These are phyloP conservation scores for Globomyces sp. DNA, from an alignment of 371 early-diverging fungal genomes.

Conservation along the genomic window DNA sequence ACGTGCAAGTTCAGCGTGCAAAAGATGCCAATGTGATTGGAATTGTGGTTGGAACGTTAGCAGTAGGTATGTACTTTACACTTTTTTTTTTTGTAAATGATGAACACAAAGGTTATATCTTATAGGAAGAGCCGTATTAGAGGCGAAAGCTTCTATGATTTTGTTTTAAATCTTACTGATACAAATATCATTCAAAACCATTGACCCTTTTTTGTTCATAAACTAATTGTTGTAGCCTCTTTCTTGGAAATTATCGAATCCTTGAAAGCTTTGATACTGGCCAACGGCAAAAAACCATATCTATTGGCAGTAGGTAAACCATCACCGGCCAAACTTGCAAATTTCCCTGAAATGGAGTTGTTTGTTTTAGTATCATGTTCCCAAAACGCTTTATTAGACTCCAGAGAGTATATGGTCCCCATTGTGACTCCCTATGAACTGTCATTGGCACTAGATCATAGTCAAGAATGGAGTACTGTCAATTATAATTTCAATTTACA, in stretches of 20 bases:
- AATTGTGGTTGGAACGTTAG: conserved; percentile 94
- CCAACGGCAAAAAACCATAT: conserved; percentile 79
- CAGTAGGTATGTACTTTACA: conserved; percentile 66
- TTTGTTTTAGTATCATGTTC: conserved; percentile 93
- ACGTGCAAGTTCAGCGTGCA: conserved; percentile 85
- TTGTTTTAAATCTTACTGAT: conserved; percentile 12
- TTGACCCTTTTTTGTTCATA: conserved; percentile 1
- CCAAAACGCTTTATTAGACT: conserved; percentile 90
- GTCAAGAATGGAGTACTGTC: conserved; percentile 16
- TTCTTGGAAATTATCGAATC: conserved; percentile 78
- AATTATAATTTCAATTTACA: conserved; percentile 4
- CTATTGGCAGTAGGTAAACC: conserved; percentile 93
- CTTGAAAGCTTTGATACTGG: conserved; percentile 71
- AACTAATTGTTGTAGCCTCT: conserved; percentile 55
- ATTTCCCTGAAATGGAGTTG: conserved; percentile 90
- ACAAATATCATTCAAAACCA: not conserved
- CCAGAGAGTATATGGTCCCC: conserved; percentile 86
- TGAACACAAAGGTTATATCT: conserved; percentile 13
- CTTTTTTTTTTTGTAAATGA: conserved; percentile 14
- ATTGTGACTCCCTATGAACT: conserved; percentile 93
- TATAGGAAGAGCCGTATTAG: conserved; percentile 28
- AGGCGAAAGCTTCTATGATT: conserved; percentile 15
- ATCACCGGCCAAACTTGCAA: conserved; percentile 92
- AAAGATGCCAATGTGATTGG: conserved; percentile 90
- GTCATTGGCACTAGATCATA: conserved; percentile 59